Evolutionary conservation across 2,329 filamentous ascomycete species (phyloP).

Genomic region (Nigrospora osmanthi): DNA sequence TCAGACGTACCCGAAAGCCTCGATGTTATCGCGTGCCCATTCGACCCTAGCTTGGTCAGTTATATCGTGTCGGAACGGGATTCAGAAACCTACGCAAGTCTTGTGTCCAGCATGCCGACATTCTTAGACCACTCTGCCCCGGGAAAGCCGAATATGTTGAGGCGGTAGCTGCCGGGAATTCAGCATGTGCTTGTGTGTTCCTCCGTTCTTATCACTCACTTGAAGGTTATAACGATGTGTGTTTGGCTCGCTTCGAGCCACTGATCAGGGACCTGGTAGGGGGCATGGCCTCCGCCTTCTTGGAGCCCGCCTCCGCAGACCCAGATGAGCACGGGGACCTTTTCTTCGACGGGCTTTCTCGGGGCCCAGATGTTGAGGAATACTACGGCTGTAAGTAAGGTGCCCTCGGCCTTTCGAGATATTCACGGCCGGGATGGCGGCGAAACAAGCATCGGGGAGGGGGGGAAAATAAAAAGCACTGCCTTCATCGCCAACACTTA

Average conservation of each 20-base stretch:
- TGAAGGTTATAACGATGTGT: conserved; percentile 4
- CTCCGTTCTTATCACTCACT: not conserved
- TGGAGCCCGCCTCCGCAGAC: conserved; percentile 1
- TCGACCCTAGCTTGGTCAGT: not conserved
- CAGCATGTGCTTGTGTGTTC: not conserved
- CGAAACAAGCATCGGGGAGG: too few species aligned
- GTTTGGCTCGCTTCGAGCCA: conserved; percentile 4
- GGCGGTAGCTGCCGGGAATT: not conserved
- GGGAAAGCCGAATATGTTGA: conserved; percentile 5
- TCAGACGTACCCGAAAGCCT: not conserved
- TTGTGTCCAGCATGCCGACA: conserved; percentile 2
- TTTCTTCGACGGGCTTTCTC: not conserved
- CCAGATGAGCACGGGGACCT: conserved; percentile 4
- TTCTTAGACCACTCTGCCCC: conserved; percentile 1
- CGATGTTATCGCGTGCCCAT: conserved; percentile 5
- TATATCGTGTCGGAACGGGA: not conserved
- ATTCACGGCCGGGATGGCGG: too few species aligned
- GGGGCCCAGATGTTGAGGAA: conserved; percentile 4
- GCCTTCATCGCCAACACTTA: too few species aligned
- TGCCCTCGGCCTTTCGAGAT: too few species aligned
- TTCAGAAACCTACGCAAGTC: not conserved
- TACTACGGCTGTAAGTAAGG: not conserved
- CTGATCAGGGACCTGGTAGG: conserved; percentile 5
- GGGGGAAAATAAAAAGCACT: too few species aligned
- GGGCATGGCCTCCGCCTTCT: conserved; percentile 1